Base-by-base conservation (phyloP, 805 yeast species). In the Suhomyces xylopsoci region DNA sequence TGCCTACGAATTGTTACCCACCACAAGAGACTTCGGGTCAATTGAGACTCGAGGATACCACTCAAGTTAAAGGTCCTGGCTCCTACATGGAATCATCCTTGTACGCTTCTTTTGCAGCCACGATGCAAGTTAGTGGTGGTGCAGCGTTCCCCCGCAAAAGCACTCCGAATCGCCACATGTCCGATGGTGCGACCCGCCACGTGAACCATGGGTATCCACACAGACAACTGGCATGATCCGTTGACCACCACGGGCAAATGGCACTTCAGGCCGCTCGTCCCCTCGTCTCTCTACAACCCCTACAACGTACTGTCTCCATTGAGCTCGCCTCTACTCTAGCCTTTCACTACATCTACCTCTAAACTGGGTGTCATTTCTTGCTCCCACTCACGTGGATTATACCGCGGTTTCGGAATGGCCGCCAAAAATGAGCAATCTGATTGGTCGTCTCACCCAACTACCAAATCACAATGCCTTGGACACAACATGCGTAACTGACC, bases 341-440 rank as follows among this genome's bases (percentile, higher is more conserved):
- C 42, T 8, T 36, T 36, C 20, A 7, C 20, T 7, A 36, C 20
- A 2, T 8, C 5, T 3, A 7, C 41, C 19, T 17, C 25, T 22
- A 22, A 22, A 3, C 25, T 6, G 7, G 25, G 8, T n/a, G 41
- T 17, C 24, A 10, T 19, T 38, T 9, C 22, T 17, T 19, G 20
- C 42, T 19, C 42, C 24, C 24, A 5, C 24, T 38, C 42, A 38
- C 42, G 42, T 38, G 42, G n/a, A 19, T 19, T 38, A 19, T 17
- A 7, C 24, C 42, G 42, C 42, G 42, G 42, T 19, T 24, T 45
- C 48, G 41, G 48, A 30, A 34, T 45, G 40, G 48, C 17, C 48
- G 48, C 48, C 28, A 45, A 45, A 45, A 45, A 22, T 30, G 40
- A 34, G 48, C 48, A 30, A 30, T 45, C 22, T 45, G 48, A 45